A percentile compares a stretch with the other conserved stretches of the same genome.
Conservation (phyloP, 768 basidiomycete genomes). For the Tricholoma flavovirens region DNA sequence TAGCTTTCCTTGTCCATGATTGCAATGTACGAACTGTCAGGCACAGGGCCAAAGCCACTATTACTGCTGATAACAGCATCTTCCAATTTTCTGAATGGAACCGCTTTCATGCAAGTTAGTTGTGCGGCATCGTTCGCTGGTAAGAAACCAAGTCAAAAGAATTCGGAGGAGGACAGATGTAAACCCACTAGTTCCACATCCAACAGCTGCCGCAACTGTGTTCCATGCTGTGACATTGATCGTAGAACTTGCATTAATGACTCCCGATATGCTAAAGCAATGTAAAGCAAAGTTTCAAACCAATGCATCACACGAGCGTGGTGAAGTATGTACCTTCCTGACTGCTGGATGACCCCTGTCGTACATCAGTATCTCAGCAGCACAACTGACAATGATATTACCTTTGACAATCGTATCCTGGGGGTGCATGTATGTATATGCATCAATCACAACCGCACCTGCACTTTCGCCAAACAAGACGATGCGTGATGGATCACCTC, state of each 20-base stretch:
- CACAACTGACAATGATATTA: background rate
- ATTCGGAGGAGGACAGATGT: background rate
- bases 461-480: conserved; percentile 34
- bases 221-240: conserved; percentile 24
- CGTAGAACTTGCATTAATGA: background rate
- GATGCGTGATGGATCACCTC: conserved; percentile 34
- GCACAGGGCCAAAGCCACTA: conserved; percentile 21
- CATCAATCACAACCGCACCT: conserved; percentile 28
- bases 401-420: conserved; percentile 29
- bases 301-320: background rate
- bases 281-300: background rate
- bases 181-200: conserved; percentile 27
- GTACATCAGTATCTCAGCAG: background rate
- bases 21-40: conserved; percentile 24
- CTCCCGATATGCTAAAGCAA: background rate
- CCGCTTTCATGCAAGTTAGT: conserved; percentile 30
- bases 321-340: background rate
- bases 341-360: background rate
- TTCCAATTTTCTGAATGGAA: conserved; percentile 25
- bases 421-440: conserved; percentile 29
- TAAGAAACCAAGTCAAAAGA: background rate
- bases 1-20: background rate
- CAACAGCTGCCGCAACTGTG: conserved; percentile 22
- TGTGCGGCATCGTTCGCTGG: conserved; percentile 21
- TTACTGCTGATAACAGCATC: conserved; percentile 26